Percentiles rank a stretch among this genome's conserved stretches.
Conservation (phyloP, 495 filamentous ascomycete genomes). For the Tuber aestivum region DNA sequence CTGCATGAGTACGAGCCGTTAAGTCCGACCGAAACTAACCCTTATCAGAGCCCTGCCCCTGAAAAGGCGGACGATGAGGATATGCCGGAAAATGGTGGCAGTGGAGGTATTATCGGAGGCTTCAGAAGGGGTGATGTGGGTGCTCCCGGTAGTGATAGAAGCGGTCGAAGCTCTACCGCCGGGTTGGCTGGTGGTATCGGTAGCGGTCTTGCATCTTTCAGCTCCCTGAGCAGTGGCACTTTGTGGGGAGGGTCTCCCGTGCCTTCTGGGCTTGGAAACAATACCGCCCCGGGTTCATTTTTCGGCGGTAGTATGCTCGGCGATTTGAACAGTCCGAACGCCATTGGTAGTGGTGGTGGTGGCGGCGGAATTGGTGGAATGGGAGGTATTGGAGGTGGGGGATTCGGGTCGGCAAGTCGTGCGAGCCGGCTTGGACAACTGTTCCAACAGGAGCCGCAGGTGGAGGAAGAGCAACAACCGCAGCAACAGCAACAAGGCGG, state of each 20-base stretch:
- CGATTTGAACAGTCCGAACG: constrained; percentile 64
- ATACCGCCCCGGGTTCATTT: constrained; percentile 51
- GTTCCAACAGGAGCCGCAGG: constrained; percentile 76
- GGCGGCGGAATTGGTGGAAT: constrained; percentile 47
- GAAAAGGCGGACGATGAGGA: constrained; percentile 67
- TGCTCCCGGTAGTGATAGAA: constrained; percentile 43
- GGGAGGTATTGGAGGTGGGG: constrained; percentile 53
- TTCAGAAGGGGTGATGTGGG: constrained; percentile 43
- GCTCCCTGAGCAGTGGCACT: constrained; percentile 60
- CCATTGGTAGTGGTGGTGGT: constrained; percentile 48
- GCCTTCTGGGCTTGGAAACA: constrained; percentile 67
- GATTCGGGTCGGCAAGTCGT: constrained; percentile 54
- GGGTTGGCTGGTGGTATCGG: constrained; percentile 50
- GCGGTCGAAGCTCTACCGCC: constrained; percentile 46
- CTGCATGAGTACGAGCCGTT: constrained; percentile 57
- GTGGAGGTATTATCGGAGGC: constrained; percentile 48
- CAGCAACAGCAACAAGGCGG: constrained; percentile 54
- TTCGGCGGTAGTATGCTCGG: constrained; percentile 58
- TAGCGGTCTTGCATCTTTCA: constrained; percentile 53
- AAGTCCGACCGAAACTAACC: constrained; percentile 94
- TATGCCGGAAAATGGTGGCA: constrained; percentile 51
- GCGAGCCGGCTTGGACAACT: constrained; percentile 79
- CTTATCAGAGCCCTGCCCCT: constrained; percentile 91
- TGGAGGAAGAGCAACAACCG: constrained; percentile 55
- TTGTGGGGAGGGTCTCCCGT: constrained; percentile 53